Percentiles rank a stretch among this genome's conserved stretches.
These are phyloP conservation scores for Globisporangium okanoganense DNA, from an alignment of 352 stramenopile species.

Conservation along the genomic window DNA sequence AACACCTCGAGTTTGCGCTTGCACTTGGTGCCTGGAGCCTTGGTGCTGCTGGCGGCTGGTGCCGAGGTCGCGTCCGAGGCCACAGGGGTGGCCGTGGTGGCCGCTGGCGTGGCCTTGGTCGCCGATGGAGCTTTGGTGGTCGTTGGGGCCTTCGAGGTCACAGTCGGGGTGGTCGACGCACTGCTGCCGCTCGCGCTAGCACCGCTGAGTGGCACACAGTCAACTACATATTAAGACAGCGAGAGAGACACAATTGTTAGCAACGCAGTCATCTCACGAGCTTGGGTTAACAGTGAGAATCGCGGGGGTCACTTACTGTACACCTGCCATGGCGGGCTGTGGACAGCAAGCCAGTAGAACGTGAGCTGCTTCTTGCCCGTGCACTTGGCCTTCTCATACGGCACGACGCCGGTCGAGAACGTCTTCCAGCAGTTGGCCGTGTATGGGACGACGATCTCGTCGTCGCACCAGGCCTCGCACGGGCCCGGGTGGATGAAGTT, in stretches of 20 bases:
- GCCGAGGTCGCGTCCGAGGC: background rate
- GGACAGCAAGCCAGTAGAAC: constrained; percentile 31
- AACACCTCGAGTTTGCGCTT: background rate
- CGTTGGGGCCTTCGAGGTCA: background rate
- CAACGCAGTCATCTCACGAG: too few species aligned
- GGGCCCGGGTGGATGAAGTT: constrained; percentile 11
- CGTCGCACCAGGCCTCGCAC: constrained; percentile 10
- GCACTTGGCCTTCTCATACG: constrained; percentile 29
- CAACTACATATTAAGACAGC: too few species aligned
- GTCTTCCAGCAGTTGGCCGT: constrained; percentile 3
- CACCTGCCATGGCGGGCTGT: constrained; percentile 14
- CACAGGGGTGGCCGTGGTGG: too few species aligned
- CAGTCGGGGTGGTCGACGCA: background rate
- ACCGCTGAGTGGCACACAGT: constrained; percentile 13
- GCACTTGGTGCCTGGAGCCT: constrained; percentile 1
- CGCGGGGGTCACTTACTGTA: too few species aligned
- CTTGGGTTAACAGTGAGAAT: too few species aligned
- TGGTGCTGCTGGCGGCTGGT: background rate
- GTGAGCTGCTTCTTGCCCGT: constrained; percentile 26
- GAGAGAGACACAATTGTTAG: too few species aligned
- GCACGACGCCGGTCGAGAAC: constrained; percentile 10
- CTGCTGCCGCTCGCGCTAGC: background rate
- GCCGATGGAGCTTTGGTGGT: background rate
- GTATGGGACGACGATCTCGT: constrained; percentile 7
- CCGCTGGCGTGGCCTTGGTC: background rate